Evolutionary conservation across 106 monocot species (phyloP), one percentile per base, ranked within the genome.

Genomic region (Xerophyta viscosa): DNA sequence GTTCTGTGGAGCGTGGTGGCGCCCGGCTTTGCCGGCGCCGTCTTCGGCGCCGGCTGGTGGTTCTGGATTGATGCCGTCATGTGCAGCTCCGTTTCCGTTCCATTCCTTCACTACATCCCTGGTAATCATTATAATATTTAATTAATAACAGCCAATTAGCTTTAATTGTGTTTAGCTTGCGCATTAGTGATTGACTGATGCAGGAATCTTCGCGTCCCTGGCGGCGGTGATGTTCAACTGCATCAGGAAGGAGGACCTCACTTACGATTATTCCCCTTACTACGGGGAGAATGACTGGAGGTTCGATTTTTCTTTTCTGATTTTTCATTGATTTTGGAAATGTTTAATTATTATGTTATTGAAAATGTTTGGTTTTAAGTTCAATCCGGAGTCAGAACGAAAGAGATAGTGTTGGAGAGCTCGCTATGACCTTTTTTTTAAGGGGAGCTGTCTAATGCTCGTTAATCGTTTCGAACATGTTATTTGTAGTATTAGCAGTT

Each of bases 141-240:
- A n/a, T n/a, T n/a, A n/a, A n/a, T n/a, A n/a, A n/a, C n/a, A n/a
- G n/a, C n/a, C n/a, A n/a, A n/a, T n/a, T n/a, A n/a, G n/a, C n/a
- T n/a, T n/a, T n/a, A n/a, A n/a, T n/a, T n/a, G n/a, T n/a, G n/a
- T n/a, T n/a, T n/a, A n/a, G n/a, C n/a, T n/a, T n/a, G n/a, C n/a
- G n/a, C n/a, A 39, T 39, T 15, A 15, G 15, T 39, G 10, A 7
- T 10, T 8, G 15, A 39, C 6, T 39, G 15, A 39, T 39, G 3
- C 24, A 86, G 96, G 96, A 8, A 82, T 88, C 14, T 96, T 96
- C 30, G 94, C 94, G 14, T 72, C 88, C 24, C 52, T 96, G 4
- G 88, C 88, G 31, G 88, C 85, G 11, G 60, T 96, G 27, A 96
- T 96, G 96, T 96, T 96, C 84, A 96, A 96, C 47, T 82, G 78